These are phyloP conservation scores for Paraphoma chrysanthemicola DNA, from an alignment of 2,329 filamentous ascomycete genomes.

Conservation along the genomic window DNA sequence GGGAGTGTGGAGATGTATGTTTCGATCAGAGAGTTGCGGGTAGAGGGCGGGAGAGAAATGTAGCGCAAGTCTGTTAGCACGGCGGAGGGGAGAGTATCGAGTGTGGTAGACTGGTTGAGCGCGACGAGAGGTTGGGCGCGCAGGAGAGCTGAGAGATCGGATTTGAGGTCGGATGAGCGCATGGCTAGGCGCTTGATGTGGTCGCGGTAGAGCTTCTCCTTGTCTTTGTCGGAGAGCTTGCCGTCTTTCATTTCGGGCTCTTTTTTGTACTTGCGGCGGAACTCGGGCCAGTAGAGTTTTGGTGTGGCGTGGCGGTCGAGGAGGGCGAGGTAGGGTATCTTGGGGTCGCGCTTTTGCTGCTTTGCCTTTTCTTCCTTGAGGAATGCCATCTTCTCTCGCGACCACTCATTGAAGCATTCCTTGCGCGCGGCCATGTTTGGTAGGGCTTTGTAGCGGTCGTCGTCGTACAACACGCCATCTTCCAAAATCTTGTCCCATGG, in stretches of 20 bases:
- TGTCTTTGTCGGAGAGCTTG: constrained; percentile 67
- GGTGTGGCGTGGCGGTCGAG: constrained; percentile 82
- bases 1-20: constrained; percentile 70
- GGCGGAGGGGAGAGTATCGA: constrained; percentile 65
- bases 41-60: constrained; percentile 67
- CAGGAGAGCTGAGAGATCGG: constrained; percentile 72
- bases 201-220: constrained; percentile 81
- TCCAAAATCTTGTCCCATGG: constrained; percentile 92
- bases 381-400: constrained; percentile 74
- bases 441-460: constrained; percentile 84
- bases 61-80: constrained; percentile 73
- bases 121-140: constrained; percentile 64
- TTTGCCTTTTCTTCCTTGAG: constrained; percentile 75
- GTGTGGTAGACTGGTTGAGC: constrained; percentile 66
- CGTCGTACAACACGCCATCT: constrained; percentile 80
- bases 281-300: constrained; percentile 97
- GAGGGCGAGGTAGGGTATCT: constrained; percentile 81
- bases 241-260: constrained; percentile 81
- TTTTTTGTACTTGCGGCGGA: constrained; percentile 87
- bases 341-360: constrained; percentile 82
- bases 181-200: constrained; percentile 71
- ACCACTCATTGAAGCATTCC: constrained; percentile 87
- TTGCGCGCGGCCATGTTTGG: constrained; percentile 80
- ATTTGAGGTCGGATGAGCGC: constrained; percentile 69
- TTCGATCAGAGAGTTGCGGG: constrained; percentile 70